Conservation (phyloP, 495 filamentous ascomycete genomes). For the Penicillium paradoxum region DNA sequence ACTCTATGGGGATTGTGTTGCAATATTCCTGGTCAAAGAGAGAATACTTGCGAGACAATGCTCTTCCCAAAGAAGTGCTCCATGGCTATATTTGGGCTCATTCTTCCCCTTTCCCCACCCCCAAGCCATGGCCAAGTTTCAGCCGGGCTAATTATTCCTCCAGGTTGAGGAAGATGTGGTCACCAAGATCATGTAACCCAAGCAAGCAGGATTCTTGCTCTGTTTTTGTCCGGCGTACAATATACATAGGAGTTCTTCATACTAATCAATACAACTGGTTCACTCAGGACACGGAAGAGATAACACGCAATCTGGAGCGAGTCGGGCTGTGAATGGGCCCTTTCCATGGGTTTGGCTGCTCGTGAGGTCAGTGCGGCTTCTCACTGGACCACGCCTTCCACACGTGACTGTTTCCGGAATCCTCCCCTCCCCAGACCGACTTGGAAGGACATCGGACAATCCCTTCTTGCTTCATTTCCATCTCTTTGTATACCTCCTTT, state of each 20-base stretch:
- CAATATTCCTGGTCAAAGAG: background rate
- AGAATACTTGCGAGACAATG: background rate
- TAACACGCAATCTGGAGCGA: slow-evolving; percentile 25
- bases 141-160: slow-evolving; percentile 53
- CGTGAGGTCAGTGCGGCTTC: slow-evolving; percentile 41
- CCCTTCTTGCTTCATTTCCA: background rate
- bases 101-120: background rate
- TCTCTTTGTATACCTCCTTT: background rate
- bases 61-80: background rate
- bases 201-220: slow-evolving; percentile 17
- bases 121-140: slow-evolving; percentile 10
- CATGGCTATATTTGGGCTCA: background rate
- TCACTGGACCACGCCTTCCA: slow-evolving; percentile 34
- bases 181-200: slow-evolving; percentile 84
- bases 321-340: slow-evolving; percentile 23
- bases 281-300: slow-evolving; percentile 31
- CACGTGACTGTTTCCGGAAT: slow-evolving; percentile 39
- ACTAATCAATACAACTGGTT: slow-evolving; percentile 37
- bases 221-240: slow-evolving; percentile 12
- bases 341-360: slow-evolving; percentile 21
- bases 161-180: slow-evolving; percentile 93
- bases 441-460: background rate
- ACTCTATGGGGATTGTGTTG: background rate
- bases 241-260: slow-evolving; percentile 33
- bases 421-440: slow-evolving; percentile 7